Conservation (phyloP, 1,284 basidiomycete genomes). For the Apiotrichum veenhuisii region DNA sequence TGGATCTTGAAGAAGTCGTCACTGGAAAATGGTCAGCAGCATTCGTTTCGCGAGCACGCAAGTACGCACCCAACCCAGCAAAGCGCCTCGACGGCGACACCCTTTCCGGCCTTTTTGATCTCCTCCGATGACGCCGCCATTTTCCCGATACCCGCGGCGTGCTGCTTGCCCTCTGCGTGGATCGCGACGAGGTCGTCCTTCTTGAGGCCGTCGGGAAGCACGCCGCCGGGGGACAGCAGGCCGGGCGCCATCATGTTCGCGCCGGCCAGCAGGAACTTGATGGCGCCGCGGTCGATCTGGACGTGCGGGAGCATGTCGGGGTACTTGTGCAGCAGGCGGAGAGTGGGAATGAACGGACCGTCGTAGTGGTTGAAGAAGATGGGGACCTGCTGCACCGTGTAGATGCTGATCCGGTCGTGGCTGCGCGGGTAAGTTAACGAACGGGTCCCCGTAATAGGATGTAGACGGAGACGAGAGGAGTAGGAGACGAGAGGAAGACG, state of each 20-base stretch:
- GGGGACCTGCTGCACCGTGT: slow-evolving; percentile 78
- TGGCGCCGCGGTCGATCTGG: slow-evolving; percentile 91
- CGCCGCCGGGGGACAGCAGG: slow-evolving; percentile 84
- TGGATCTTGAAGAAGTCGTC: slow-evolving; percentile 84
- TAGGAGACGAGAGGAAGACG: no score
- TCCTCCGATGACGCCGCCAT: slow-evolving; percentile 81
- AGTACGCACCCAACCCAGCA: slow-evolving; percentile 49
- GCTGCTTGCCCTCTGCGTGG: slow-evolving; percentile 92
- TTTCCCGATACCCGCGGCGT: slow-evolving; percentile 82
- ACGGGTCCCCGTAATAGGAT: no score
- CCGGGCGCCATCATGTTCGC: slow-evolving; percentile 98
- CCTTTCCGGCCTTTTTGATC: slow-evolving; percentile 84
- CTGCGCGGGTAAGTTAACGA: slow-evolving; percentile 55
- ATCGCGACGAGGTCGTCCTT: slow-evolving; percentile 76
- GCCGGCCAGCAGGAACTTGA: slow-evolving; percentile 87
- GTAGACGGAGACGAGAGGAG: no score
- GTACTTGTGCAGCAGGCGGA: slow-evolving; percentile 88
- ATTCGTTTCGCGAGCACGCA: background rate
- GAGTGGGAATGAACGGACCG: slow-evolving; percentile 82
- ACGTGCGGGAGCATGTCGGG: slow-evolving; percentile 85
- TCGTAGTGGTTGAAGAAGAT: slow-evolving; percentile 98
- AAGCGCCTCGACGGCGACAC: slow-evolving; percentile 80
- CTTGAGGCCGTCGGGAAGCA: slow-evolving; percentile 74
- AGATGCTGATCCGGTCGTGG: slow-evolving; percentile 92
- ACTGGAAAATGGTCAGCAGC: slow-evolving; percentile 57